Conservation (phyloP, 1,139 yeast species). For the Hyphopichia khmerensis region DNA sequence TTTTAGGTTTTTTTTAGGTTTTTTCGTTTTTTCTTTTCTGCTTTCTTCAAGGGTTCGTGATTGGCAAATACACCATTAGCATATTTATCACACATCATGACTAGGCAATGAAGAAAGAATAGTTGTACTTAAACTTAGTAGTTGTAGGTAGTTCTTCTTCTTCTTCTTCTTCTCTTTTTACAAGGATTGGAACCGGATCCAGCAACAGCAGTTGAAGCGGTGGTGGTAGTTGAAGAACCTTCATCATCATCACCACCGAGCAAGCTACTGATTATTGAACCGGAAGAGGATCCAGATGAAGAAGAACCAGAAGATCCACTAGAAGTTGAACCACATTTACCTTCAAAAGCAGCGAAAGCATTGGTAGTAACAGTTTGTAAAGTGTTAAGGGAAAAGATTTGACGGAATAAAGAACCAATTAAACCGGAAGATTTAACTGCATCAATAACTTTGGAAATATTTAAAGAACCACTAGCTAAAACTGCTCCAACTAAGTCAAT, state of each 20-base stretch:
- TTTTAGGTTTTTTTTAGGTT: neutral
- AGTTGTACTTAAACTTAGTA: conserved; percentile 13
- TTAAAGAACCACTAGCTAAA: conserved; percentile 29
- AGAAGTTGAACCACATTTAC: conserved; percentile 16
- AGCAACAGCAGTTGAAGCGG: conserved; percentile 4
- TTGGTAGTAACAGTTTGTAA: conserved; percentile 38
- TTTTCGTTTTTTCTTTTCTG: neutral
- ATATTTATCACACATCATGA: neutral
- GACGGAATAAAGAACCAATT: conserved; percentile 34
- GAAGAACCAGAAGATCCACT: conserved; percentile 10
- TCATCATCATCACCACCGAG: conserved; percentile 2
- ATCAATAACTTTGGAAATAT: conserved; percentile 23
- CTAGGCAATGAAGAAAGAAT: too few relatives aligned
- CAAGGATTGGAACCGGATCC: conserved; percentile 22
- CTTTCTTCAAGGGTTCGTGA: too few relatives aligned
- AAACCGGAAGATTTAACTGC: conserved; percentile 40
- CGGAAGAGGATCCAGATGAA: conserved; percentile 10
- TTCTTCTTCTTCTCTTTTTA: conserved; percentile 39
- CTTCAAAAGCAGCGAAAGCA: conserved; percentile 45
- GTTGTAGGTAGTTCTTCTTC: conserved; percentile 25
- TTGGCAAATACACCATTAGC: neutral
- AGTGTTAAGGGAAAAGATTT: conserved; percentile 34
- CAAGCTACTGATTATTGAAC: conserved; percentile 3
- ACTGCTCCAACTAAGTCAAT: conserved; percentile 32
- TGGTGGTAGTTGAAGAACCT: neutral